phyloP scores from a whole-genome alignment of 768 basidiomycete genomes.

The Tephrocybe sp. region DNA sequence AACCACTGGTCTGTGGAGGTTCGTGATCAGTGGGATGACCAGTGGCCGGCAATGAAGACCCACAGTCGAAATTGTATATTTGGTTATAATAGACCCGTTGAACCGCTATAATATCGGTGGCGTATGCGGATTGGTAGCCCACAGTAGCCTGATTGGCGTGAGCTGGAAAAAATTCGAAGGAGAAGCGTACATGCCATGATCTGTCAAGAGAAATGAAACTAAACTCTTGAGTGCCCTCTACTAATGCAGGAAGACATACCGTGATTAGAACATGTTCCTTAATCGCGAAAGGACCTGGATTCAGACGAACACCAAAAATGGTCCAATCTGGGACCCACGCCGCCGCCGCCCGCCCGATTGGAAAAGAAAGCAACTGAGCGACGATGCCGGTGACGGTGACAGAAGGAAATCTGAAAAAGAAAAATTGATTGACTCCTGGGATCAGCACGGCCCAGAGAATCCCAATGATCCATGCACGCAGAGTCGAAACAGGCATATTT shows the following conservation, averaged over 20 bases:
- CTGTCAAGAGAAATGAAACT: slow-evolving; percentile 10
- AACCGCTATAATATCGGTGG: slow-evolving; percentile 70
- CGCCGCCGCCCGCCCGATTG: slow-evolving; percentile 61
- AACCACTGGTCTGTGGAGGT: slow-evolving; percentile 63
- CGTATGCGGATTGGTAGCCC: slow-evolving; percentile 62
- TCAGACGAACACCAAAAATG: slow-evolving; percentile 61
- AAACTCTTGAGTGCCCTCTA: background rate
- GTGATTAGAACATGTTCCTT: slow-evolving; percentile 73
- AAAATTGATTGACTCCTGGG: slow-evolving; percentile 55
- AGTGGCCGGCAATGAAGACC: slow-evolving; percentile 16
- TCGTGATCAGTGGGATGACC: slow-evolving; percentile 8
- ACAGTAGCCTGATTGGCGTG: slow-evolving; percentile 48
- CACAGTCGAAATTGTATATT: slow-evolving; percentile 58
- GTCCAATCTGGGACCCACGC: slow-evolving; percentile 51
- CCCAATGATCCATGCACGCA: slow-evolving; percentile 54
- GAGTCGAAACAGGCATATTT: slow-evolving; percentile 52
- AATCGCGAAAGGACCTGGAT: slow-evolving; percentile 76
- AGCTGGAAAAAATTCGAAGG: background rate
- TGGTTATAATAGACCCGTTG: slow-evolving; percentile 68
- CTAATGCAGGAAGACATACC: slow-evolving; percentile 23
- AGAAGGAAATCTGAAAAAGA: slow-evolving; percentile 53
- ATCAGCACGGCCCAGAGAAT: slow-evolving; percentile 54
- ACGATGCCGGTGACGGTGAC: slow-evolving; percentile 47
- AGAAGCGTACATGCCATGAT: slow-evolving; percentile 37
- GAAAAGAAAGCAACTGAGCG: slow-evolving; percentile 71